A percentile compares a stretch with the other conserved stretches of the same genome.
Evolutionary conservation across 2,329 filamentous ascomycete species (phyloP).

Genomic region (Onygenales sp.): DNA sequence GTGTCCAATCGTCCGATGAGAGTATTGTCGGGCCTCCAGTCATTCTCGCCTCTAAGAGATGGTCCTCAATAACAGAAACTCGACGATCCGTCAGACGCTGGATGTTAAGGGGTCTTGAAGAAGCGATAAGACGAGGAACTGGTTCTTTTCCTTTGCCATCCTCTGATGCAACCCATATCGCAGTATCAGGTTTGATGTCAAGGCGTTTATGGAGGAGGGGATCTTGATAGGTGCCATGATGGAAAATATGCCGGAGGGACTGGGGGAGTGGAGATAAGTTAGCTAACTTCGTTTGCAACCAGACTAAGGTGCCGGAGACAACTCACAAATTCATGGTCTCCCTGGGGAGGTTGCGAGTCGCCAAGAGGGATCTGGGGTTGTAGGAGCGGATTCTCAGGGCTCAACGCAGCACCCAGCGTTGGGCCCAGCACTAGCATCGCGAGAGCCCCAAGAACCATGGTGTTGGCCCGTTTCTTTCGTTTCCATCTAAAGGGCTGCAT

Average conservation of each 20-base stretch:
- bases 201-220: conserved; percentile 67
- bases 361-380: conserved; percentile 24
- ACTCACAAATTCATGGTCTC: conserved; percentile 29
- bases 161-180: conserved; percentile 37
- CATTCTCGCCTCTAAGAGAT: conserved; percentile 63
- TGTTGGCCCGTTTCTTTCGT: background rate
- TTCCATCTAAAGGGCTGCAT: conserved; percentile 4
- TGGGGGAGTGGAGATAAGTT: conserved; percentile 8
- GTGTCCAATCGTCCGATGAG: conserved; percentile 67
- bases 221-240: conserved; percentile 75
- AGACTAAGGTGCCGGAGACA: background rate
- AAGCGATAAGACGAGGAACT: conserved; percentile 48
- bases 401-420: conserved; percentile 18
- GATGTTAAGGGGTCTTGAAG: conserved; percentile 59
- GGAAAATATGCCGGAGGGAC: conserved; percentile 75
- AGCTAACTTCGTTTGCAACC: background rate
- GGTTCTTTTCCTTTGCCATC: conserved; percentile 29
- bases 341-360: conserved; percentile 13
- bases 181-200: conserved; percentile 56
- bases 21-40: conserved; percentile 59
- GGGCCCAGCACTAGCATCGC: background rate
- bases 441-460: background rate
- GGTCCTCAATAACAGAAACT: conserved; percentile 64
- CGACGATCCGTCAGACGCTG: conserved; percentile 73
- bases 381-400: conserved; percentile 19